Evolutionary conservation across 495 filamentous ascomycete genomes (phyloP).

Genomic region (Cairneyella variabilis): DNA sequence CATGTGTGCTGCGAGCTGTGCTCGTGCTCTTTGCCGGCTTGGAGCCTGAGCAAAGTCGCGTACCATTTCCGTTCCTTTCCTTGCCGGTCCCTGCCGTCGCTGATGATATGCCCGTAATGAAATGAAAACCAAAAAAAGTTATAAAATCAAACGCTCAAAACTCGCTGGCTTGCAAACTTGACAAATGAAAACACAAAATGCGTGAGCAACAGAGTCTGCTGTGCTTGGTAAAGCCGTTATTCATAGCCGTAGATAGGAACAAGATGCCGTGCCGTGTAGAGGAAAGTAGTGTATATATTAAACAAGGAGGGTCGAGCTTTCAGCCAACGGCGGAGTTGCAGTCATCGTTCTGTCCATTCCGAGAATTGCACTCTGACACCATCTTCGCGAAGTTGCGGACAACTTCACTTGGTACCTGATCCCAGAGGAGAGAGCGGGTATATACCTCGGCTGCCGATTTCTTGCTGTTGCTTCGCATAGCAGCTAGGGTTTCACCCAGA

Average conservation of each 20-base stretch:
- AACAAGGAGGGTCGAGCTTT: too few relatives aligned
- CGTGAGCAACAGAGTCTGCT: conserved; percentile 29
- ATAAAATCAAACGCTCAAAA: conserved; percentile 22
- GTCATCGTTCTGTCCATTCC: conserved; percentile 12
- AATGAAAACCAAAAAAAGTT: conserved; percentile 11
- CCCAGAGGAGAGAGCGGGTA: conserved; percentile 89
- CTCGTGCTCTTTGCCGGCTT: conserved; percentile 11
- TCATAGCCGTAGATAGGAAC: conserved; percentile 25
- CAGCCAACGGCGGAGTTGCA: conserved; percentile 18
- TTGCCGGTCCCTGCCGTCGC: background rate
- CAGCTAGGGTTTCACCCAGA: conserved; percentile 78
- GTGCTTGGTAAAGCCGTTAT: conserved; percentile 23
- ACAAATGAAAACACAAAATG: conserved; percentile 32
- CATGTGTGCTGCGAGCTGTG: conserved; percentile 21
- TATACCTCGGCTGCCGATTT: conserved; percentile 80
- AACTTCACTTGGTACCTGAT: conserved; percentile 85
- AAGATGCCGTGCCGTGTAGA: background rate
- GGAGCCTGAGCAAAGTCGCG: background rate
- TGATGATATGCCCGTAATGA: conserved; percentile 18
- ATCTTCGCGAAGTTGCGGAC: conserved; percentile 89
- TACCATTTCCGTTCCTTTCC: background rate
- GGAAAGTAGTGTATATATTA: too few relatives aligned
- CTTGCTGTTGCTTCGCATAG: conserved; percentile 66
- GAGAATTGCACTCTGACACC: conserved; percentile 55
- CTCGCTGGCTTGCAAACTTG: conserved; percentile 40